These are phyloP conservation scores for Dentipellis fragilis DNA, from an alignment of 768 basidiomycete species.

Conservation along the genomic window DNA sequence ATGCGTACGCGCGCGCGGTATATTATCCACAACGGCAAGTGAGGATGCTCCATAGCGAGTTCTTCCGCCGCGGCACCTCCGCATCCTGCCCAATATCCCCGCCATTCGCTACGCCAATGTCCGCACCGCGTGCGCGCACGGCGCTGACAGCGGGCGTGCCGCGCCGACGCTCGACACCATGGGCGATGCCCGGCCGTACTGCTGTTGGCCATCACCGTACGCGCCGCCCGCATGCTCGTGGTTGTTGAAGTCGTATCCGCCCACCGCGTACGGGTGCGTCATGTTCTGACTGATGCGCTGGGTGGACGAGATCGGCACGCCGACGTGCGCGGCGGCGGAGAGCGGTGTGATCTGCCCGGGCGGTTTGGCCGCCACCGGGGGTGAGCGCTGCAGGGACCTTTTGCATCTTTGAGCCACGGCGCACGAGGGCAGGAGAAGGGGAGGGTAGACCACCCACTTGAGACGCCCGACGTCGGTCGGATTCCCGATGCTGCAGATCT, in stretches of 20 bases:
- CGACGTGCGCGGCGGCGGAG: conserved; percentile 66
- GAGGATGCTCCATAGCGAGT: conserved; percentile 54
- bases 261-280: conserved; percentile 64
- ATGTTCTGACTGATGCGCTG: conserved; percentile 32
- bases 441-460: conserved; percentile 49
- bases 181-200: conserved; percentile 72
- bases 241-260: conserved; percentile 47
- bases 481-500: conserved; percentile 43
- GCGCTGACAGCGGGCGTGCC: conserved; percentile 62
- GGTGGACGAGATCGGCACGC: conserved; percentile 49
- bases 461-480: conserved; percentile 55
- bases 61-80: conserved; percentile 42
- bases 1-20: background rate
- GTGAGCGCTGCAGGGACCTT: conserved; percentile 51
- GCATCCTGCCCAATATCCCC: conserved; percentile 51
- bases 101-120: conserved; percentile 54
- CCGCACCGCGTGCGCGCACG: conserved; percentile 60
- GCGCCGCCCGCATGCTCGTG: conserved; percentile 39
- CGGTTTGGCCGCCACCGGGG: conserved; percentile 35
- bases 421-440: conserved; percentile 71
- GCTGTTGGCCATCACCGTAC: conserved; percentile 40
- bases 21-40: conserved; percentile 65
- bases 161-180: conserved; percentile 57
- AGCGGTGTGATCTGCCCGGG: conserved; percentile 59
- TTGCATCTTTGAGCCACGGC: conserved; percentile 64